Evolutionary conservation across 345 rosid genomes (phyloP), one percentile per base, ranked within the genome.

Genomic region (Sisymbrium irio): DNA sequence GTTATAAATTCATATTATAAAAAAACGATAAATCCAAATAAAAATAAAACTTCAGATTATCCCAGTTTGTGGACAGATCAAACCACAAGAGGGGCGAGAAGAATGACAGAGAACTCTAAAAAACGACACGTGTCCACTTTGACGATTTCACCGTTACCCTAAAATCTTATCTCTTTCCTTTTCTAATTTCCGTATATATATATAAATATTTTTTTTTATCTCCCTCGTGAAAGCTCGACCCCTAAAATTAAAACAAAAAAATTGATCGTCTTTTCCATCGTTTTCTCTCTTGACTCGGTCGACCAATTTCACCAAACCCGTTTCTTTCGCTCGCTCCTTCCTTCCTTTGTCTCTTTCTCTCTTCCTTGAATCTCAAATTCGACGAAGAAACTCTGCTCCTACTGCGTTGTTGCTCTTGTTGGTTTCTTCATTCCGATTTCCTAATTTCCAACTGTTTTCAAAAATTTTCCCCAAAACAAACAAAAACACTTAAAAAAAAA

Each of bases 241-340:
- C 66, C 63, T 28, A 59, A 58, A 36, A 51, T 4, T 14, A 77
- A 18, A 22, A 22, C 25, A 22, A 22, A 22, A 22, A 22, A 56
- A 56, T 66, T 74, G 69, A 72, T 77, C 74, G 54, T 49, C 57
- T 51, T 72, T 79, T 53, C 78, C 79, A 57, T 72, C 62, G 13
- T 57, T 68, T 74, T 75, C 76, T 81, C 73, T 71, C 77, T 75
- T 75, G 82, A 64, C 84, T 75, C 77, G 80, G 76, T 70, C 78
- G 74, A 70, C 67, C 57, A 77, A 56, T 28, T 25, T 62, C 53
- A 75, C 65, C 76, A 74, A 74, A 36, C 74, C 80, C 69, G 65
- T 37, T 61, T 75, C 76, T 62, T 57, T 60, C 15, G 51, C 37
- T 41, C 14, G 22, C 30, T 42, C 20, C n/a, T 47, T 6, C 57